Evolutionary conservation across 805 yeast genomes (phyloP), one percentile per base, ranked within the genome.

Genomic region (Komagataella mondaviorum): DNA sequence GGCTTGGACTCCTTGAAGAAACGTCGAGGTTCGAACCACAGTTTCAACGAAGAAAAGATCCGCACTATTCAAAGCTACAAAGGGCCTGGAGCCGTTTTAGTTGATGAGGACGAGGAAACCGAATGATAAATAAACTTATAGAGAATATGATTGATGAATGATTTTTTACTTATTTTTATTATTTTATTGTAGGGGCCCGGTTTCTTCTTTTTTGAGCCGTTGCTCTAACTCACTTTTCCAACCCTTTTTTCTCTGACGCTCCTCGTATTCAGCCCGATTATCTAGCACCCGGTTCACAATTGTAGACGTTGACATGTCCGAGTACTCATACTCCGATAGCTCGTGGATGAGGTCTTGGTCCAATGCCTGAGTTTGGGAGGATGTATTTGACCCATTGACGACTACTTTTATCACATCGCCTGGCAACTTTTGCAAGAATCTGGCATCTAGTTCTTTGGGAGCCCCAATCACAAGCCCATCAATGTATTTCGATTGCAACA

Each of bases 181-280:
- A 10, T 4, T 3, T 30, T 30, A 30, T 8, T 30, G 39, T 30
- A 30, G 14, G 46, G 14, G 16, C 14, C 20, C 12, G 7, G 49
- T 54, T 55, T 62, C 67, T 39, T 51, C 52, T 17, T 45, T 50
- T 51, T 63, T 60, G 52, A 71, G 55, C 22, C 59, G 57, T 55
- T 59, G 57, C 58, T 80, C 85, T 49, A 65, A 59, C 57, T 76
- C 83, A 18, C 81, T 70, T 67, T 88, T 86, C 79, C 88, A 81
- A 2, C 96, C 95, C 68, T 93, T 91, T 55, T 81, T 80, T 51
- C 78, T 72, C 67, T 93, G 98, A 61, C 99, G 81, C 59, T 84
- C 91, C 61, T 86, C 88, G 63, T 87, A 93, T 17, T 80, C 75
- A 20, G 75, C 78, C 55, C 84, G 74, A 62, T 86, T 80, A 45